Conservation (phyloP, 306 rosid species). For the Casuarina cunninghamiana region DNA sequence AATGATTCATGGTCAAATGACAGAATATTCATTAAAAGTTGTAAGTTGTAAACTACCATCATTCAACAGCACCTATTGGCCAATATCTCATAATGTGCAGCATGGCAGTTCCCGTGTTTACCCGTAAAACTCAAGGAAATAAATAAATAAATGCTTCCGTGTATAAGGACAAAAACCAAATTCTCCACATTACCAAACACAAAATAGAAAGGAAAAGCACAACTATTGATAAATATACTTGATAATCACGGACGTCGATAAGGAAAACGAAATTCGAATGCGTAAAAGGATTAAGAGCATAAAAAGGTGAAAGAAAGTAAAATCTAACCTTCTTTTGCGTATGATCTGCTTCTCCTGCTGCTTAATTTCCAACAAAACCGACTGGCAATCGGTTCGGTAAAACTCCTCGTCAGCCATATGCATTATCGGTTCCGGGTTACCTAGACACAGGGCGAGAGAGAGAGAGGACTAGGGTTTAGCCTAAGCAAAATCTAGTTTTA, state of each 20-base stretch:
- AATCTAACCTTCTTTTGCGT: conserved; percentile 58
- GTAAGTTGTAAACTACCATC: background rate
- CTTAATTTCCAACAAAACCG: conserved; percentile 38
- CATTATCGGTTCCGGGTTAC: background rate
- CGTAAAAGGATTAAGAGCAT: background rate
- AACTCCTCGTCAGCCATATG: conserved; percentile 29
- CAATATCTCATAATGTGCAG: background rate
- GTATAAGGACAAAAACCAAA: background rate
- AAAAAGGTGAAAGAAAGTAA: no score
- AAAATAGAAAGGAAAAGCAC: background rate
- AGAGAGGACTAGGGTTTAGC: background rate
- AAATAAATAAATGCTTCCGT: no score
- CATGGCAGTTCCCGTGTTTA: background rate
- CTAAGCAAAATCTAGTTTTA: background rate
- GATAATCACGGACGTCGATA: background rate
- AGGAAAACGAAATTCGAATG: background rate
- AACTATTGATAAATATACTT: background rate
- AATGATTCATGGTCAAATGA: background rate
- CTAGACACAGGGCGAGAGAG: background rate
- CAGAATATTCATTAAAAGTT: background rate
- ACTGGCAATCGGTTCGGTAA: conserved; percentile 37
- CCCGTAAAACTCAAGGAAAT: no score
- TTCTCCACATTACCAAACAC: background rate
- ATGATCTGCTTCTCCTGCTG: conserved; percentile 46
- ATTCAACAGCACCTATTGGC: background rate